phyloP scores from a whole-genome alignment of 2,329 filamentous ascomycete species.

The Cytospora piceicola region DNA sequence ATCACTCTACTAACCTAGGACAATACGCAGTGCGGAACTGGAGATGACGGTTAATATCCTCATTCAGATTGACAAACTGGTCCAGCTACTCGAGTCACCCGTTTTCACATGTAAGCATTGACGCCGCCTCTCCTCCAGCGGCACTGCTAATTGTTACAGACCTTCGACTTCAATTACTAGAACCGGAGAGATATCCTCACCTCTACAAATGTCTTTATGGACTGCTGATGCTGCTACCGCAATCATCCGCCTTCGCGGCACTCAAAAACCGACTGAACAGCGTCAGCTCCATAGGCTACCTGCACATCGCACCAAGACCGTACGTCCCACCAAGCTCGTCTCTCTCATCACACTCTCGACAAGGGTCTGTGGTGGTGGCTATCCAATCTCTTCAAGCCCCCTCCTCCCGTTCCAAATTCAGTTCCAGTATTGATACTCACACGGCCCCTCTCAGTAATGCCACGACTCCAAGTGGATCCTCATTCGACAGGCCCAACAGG shows the following conservation, averaged over 20 bases:
- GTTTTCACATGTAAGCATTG: conserved; percentile 85
- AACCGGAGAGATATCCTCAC: conserved; percentile 92
- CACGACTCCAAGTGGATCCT: conserved; percentile 54
- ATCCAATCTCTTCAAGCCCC: conserved; percentile 35
- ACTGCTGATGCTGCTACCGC: conserved; percentile 95
- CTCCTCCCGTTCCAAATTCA: conserved; percentile 31
- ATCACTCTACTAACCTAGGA: conserved; percentile 33
- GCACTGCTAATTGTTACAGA: conserved; percentile 54
- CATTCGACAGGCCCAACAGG: conserved; percentile 74
- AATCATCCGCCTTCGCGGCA: conserved; percentile 95
- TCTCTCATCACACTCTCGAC: conserved; percentile 39
- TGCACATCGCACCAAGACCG: conserved; percentile 81
- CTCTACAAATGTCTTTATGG: conserved; percentile 98
- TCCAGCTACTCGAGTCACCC: conserved; percentile 93
- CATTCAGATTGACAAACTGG: conserved; percentile 98
- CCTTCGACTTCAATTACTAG: conserved; percentile 88
- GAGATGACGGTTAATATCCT: conserved; percentile 99
- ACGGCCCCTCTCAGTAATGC: conserved; percentile 45
- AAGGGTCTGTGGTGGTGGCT: conserved; percentile 41
- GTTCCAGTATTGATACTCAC: conserved; percentile 44
- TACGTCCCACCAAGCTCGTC: conserved; percentile 55
- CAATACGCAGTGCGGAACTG: conserved; percentile 73
- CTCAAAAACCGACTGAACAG: conserved; percentile 96
- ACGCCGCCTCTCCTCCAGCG: background rate
- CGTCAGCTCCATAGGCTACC: conserved; percentile 93